Conservation (phyloP, 2,329 filamentous ascomycete species). For the Akanthomyces uredinophilus region DNA sequence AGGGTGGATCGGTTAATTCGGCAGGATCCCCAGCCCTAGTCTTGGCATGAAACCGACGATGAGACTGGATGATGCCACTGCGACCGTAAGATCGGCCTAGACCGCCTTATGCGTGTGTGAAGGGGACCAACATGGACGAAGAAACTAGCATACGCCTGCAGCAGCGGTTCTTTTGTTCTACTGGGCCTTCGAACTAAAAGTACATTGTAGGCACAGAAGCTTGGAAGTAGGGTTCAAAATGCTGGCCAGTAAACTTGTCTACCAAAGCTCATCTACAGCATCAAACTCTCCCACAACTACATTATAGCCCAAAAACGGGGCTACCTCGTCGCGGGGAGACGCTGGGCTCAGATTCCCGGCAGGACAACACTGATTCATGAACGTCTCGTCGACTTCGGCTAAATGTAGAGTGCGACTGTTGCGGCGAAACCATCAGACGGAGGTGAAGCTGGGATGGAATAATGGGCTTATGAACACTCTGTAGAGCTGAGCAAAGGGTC, state of each 20-base stretch:
- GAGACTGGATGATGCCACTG: slow-evolving; percentile 2
- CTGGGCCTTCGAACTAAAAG: no score
- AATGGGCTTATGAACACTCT: not conserved
- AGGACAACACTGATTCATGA: no score
- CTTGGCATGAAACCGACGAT: not conserved
- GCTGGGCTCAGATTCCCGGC: no score
- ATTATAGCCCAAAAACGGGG: no score
- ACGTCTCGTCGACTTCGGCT: not conserved
- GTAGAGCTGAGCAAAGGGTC: not conserved
- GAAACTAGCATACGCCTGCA: not conserved
- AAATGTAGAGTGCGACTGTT: not conserved
- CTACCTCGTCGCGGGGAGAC: no score
- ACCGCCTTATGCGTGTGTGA: not conserved
- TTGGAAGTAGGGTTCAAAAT: no score
- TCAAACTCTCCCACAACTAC: no score
- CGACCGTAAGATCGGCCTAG: not conserved
- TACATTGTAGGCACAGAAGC: no score
- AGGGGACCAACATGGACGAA: not conserved
- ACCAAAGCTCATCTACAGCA: no score
- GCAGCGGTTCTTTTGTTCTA: not conserved
- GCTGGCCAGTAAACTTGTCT: no score
- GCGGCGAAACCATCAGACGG: not conserved
- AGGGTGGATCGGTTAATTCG: not conserved
- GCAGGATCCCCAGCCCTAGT: not conserved
- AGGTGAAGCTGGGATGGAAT: not conserved